Percentiles rank a stretch among this genome's conserved stretches.
Conservation (phyloP, 257 asterid species). For the Plectranthus barbatus region DNA sequence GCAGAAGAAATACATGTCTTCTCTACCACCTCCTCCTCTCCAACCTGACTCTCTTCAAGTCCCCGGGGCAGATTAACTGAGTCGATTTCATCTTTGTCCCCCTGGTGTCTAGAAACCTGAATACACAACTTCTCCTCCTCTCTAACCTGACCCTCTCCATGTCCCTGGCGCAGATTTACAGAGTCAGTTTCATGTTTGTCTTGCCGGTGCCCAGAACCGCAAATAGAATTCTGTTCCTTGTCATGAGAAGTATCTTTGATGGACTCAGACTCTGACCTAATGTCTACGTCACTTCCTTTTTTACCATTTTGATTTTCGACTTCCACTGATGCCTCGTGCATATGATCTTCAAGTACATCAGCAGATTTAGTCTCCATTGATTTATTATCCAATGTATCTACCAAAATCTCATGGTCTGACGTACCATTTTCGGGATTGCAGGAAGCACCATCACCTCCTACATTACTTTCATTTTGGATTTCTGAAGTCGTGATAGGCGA, state of each 20-base stretch:
- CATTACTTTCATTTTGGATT: conserved; percentile 14
- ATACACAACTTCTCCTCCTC: conserved; percentile 19
- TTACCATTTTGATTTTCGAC: conserved; percentile 27
- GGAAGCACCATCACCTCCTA: conserved; percentile 16
- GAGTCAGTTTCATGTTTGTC: conserved; percentile 18
- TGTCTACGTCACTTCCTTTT: conserved; percentile 19
- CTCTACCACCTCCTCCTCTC: conserved; percentile 14
- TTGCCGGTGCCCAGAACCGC: conserved; percentile 18
- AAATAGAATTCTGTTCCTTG: conserved; percentile 13
- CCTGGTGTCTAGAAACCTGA: conserved; percentile 19
- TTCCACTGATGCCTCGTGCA: conserved; percentile 20
- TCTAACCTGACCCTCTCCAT: conserved; percentile 12
- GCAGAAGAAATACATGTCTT: conserved; percentile 15
- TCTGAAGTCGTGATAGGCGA: conserved; percentile 6
- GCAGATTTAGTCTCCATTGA: conserved; percentile 11
- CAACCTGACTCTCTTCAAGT: conserved; percentile 15
- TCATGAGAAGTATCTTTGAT: conserved; percentile 15
- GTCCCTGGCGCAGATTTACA: conserved; percentile 6
- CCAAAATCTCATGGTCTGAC: conserved; percentile 14
- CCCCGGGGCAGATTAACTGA: conserved; percentile 6
- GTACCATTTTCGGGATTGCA: conserved; percentile 34
- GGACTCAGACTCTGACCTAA: conserved; percentile 19
- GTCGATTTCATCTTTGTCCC: conserved; percentile 16
- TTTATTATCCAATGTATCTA: conserved; percentile 12
- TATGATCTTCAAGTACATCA: conserved; percentile 21